Percentiles rank a stretch among this genome's conserved stretches.
These are phyloP conservation scores for Calocera viscosa DNA, from an alignment of 768 basidiomycete species.

Conservation along the genomic window DNA sequence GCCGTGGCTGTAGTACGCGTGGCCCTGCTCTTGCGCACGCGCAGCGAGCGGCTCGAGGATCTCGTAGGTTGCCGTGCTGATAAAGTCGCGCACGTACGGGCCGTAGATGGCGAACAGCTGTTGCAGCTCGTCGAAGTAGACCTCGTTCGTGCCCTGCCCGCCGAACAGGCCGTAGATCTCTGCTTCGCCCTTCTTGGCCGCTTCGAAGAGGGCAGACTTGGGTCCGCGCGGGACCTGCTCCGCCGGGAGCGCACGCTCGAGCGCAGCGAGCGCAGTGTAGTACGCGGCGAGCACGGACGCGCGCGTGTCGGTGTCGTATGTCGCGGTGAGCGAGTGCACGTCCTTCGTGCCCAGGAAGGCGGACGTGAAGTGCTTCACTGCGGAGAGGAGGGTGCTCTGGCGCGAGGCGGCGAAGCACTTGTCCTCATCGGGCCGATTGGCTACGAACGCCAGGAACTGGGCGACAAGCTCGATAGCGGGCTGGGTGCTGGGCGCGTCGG, in stretches of 20 bases:
- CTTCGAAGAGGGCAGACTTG: slow-evolving; percentile 54
- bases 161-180: slow-evolving; percentile 89
- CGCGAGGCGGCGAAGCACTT: slow-evolving; percentile 39
- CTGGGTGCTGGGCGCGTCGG: slow-evolving; percentile 42
- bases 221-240: slow-evolving; percentile 46
- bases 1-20: slow-evolving; percentile 63
- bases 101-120: slow-evolving; percentile 81
- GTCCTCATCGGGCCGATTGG: slow-evolving; percentile 49
- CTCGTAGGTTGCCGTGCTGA: slow-evolving; percentile 47
- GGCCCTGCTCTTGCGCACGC: slow-evolving; percentile 39
- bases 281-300: slow-evolving; percentile 66
- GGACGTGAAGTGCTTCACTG: slow-evolving; percentile 64
- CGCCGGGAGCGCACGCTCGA: slow-evolving; percentile 44
- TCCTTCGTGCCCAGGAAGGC: slow-evolving; percentile 61
- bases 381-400: slow-evolving; percentile 56
- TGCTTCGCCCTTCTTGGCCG: slow-evolving; percentile 48
- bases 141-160: slow-evolving; percentile 95
- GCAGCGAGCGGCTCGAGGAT: slow-evolving; percentile 61
- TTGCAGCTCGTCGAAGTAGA: slow-evolving; percentile 95
- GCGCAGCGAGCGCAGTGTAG: slow-evolving; percentile 58
- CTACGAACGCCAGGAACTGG: slow-evolving; percentile 68
- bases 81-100: slow-evolving; percentile 67
- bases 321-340: slow-evolving; percentile 66
- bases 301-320: slow-evolving; percentile 63
- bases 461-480: slow-evolving; percentile 67